phyloP scores from a whole-genome alignment of 1,284 basidiomycete genomes.

The Tylopilus sp. region DNA sequence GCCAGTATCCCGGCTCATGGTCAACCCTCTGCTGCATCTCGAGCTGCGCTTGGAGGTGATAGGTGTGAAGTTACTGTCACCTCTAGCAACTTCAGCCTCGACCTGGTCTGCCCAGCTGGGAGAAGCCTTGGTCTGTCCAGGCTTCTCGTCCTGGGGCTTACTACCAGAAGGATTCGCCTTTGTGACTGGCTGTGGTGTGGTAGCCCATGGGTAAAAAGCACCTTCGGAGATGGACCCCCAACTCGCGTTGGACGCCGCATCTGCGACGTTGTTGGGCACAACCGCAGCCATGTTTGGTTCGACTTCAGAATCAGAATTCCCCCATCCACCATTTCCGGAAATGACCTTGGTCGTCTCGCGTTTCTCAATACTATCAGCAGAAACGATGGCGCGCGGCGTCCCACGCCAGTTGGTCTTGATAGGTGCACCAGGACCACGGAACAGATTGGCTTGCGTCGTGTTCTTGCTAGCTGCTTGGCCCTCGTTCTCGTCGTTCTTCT shows the following conservation, averaged over 20 bases:
- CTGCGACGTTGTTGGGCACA: constrained; percentile 1
- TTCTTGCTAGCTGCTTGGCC: neutral
- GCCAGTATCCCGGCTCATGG: constrained; percentile 10
- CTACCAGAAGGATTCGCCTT: constrained; percentile 7
- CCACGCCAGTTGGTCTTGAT: constrained; percentile 34
- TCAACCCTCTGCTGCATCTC: constrained; percentile 14
- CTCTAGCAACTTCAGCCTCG: constrained; percentile 15
- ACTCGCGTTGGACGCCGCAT: constrained; percentile 15
- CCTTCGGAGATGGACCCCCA: constrained; percentile 23
- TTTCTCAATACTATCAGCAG: constrained; percentile 25
- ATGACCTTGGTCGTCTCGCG: constrained; percentile 19
- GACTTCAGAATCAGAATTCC: constrained; percentile 15
- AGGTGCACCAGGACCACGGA: constrained; percentile 34
- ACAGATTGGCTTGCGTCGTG: constrained; percentile 19
- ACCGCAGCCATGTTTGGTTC: constrained; percentile 5
- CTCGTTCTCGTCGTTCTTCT: constrained; percentile 7
- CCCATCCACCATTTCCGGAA: constrained; percentile 21
- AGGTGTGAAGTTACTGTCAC: constrained; percentile 1
- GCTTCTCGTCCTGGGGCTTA: constrained; percentile 15
- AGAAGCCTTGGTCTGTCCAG: constrained; percentile 4
- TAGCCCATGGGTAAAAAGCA: constrained; percentile 25
- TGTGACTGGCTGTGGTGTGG: neutral
- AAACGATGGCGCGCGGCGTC: constrained; percentile 26
- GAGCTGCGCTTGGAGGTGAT: constrained; percentile 15
- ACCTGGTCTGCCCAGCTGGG: constrained; percentile 31